Evolutionary conservation across 441 rosid genomes (phyloP).

Genomic region (Brassica balearica): DNA sequence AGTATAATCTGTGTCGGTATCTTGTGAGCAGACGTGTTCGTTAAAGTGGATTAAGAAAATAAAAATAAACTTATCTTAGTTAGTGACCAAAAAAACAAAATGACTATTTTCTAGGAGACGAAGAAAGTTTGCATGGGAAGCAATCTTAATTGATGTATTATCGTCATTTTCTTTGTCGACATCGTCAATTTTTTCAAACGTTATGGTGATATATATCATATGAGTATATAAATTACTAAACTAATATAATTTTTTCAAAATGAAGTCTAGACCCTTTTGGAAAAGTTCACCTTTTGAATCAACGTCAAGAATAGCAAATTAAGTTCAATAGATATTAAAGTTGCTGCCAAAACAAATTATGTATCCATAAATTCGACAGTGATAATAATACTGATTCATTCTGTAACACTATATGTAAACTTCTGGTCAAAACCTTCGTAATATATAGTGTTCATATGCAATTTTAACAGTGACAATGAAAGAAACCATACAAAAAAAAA

Average conservation of each 20-base stretch:
- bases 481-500: no score
- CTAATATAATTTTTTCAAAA: neutral
- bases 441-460: no score
- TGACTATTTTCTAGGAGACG: constrained; percentile 10
- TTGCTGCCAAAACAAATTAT: neutral
- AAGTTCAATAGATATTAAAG: neutral
- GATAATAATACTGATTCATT: neutral
- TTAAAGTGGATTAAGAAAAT: constrained; percentile 8
- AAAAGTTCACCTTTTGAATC: neutral
- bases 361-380: neutral
- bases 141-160: constrained; percentile 25
- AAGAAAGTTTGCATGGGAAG: constrained; percentile 42
- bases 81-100: constrained; percentile 8
- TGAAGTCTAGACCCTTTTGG: neutral
- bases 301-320: neutral
- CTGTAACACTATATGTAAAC: no score
- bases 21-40: constrained; percentile 21
- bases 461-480: no score
- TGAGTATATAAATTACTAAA: neutral
- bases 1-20: constrained; percentile 2
- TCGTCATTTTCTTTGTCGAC: neutral
- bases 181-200: constrained; percentile 3
- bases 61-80: neutral
- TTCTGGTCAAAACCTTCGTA: no score
- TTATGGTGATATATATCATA: constrained; percentile 32